Conservation (phyloP, 83 land plant genomes). For the Picea abies region DNA sequence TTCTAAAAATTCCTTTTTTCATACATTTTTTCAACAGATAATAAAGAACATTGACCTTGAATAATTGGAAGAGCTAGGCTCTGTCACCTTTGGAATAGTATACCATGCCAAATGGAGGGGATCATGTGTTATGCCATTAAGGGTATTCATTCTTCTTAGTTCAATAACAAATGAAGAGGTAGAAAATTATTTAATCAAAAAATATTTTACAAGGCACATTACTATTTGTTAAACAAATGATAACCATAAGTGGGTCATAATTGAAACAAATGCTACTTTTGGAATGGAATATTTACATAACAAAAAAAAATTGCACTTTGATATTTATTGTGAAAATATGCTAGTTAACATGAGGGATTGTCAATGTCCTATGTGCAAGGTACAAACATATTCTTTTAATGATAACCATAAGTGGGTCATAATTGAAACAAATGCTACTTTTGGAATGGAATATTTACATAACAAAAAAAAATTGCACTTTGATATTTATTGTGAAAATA, state of each 20-base stretch:
- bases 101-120: constrained; percentile 81
- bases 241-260: constrained; percentile 49
- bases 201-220: not conserved
- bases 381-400: constrained; percentile 20
- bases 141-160: not conserved
- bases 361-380: constrained; percentile 76
- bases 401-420: constrained; percentile 55
- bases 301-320: constrained; percentile 28
- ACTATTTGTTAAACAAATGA: constrained; percentile 38
- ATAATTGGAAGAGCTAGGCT: constrained; percentile 65
- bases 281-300: constrained; percentile 81
- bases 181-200: not conserved
- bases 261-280: constrained; percentile 70
- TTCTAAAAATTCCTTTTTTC: not conserved
- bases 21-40: constrained; percentile 33
- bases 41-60: constrained; percentile 77
- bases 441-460: constrained; percentile 83
- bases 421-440: constrained; percentile 67
- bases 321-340: too few relatives aligned
- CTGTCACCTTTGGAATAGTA: constrained; percentile 77
- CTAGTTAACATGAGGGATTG: constrained; percentile 61
- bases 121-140: constrained; percentile 37
- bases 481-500: too few relatives aligned
- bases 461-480: constrained; percentile 32
- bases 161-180: not conserved